phyloP scores from a whole-genome alignment of 2,329 filamentous ascomycete genomes.

The Ophiosphaerella narmari region DNA sequence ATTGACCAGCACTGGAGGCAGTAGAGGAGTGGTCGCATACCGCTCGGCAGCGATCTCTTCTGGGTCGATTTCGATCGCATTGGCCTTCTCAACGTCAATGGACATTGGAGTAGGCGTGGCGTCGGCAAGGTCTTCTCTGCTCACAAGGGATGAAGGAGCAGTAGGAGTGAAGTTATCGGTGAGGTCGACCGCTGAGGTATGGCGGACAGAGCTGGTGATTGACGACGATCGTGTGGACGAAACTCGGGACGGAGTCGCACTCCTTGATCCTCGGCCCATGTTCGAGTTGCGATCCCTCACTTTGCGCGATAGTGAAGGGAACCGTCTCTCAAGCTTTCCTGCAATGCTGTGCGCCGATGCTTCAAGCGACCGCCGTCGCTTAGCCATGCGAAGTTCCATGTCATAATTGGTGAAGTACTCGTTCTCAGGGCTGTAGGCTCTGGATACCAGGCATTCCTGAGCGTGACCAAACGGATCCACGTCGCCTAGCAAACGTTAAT shows the following conservation, averaged over 20 bases:
- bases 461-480: conserved; percentile 62
- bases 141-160: conserved; percentile 29
- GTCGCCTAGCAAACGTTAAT: conserved; percentile 57
- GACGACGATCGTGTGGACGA: conserved; percentile 77
- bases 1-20: conserved; percentile 78
- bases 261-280: conserved; percentile 45
- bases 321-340: conserved; percentile 67
- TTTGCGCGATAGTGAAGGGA: conserved; percentile 60
- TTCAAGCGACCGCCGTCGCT: conserved; percentile 64
- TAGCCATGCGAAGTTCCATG: conserved; percentile 59
- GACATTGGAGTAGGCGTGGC: conserved; percentile 37
- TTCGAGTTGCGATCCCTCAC: conserved; percentile 56
- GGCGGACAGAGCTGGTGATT: conserved; percentile 65
- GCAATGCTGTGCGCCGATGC: conserved; percentile 66
- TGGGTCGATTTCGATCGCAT: conserved; percentile 56
- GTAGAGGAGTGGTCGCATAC: conserved; percentile 78
- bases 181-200: conserved; percentile 44
- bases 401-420: conserved; percentile 66
- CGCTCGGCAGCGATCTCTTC: conserved; percentile 58
- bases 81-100: conserved; percentile 48
- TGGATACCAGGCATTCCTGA: conserved; percentile 46
- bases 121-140: conserved; percentile 42
- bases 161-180: conserved; percentile 33
- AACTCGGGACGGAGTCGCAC: conserved; percentile 58
- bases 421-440: conserved; percentile 66